A percentile compares a stretch with the other conserved stretches of the same genome.
Evolutionary conservation across 768 basidiomycete genomes (phyloP).

Genomic region (Strobilomyces confusus): DNA sequence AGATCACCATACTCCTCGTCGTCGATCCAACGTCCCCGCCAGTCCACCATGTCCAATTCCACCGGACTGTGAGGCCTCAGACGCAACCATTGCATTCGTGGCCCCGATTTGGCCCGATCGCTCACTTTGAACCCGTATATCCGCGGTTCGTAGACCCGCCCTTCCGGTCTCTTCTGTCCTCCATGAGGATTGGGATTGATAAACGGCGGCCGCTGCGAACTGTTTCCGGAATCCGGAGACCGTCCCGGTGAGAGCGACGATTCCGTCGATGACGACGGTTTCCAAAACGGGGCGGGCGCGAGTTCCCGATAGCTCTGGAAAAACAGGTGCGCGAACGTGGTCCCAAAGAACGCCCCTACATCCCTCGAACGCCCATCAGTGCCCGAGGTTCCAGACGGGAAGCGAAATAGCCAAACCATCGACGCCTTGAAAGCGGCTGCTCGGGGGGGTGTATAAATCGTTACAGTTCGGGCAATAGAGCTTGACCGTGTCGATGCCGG

Average conservation of each 20-base stretch:
- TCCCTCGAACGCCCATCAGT: conserved; percentile 18
- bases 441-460: conserved; percentile 93
- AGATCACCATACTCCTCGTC: conserved; percentile 73
- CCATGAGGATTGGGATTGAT: conserved; percentile 87
- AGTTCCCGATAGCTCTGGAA: conserved; percentile 97
- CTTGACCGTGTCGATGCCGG: conserved; percentile 96
- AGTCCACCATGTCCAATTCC: conserved; percentile 86
- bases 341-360: conserved; percentile 96
- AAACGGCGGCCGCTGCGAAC: conserved; percentile 53
- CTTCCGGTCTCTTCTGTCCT: conserved; percentile 83
- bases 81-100: conserved; percentile 95
- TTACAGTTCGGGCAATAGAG: conserved; percentile 98
- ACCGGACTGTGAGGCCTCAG: conserved; percentile 75
- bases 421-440: conserved; percentile 91
- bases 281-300: conserved; percentile 92
- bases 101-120: conserved; percentile 91
- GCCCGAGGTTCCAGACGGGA: conserved; percentile 7
- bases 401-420: conserved; percentile 58
- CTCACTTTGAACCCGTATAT: conserved; percentile 99
- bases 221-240: conserved; percentile 50
- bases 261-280: conserved; percentile 52
- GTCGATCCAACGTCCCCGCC: conserved; percentile 84
- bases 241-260: conserved; percentile 53
- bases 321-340: conserved; percentile 96
- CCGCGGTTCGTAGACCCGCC: conserved; percentile 83